Evolutionary conservation across 2,329 filamentous ascomycete species (phyloP).

Genomic region (Cercospora berteroae): DNA sequence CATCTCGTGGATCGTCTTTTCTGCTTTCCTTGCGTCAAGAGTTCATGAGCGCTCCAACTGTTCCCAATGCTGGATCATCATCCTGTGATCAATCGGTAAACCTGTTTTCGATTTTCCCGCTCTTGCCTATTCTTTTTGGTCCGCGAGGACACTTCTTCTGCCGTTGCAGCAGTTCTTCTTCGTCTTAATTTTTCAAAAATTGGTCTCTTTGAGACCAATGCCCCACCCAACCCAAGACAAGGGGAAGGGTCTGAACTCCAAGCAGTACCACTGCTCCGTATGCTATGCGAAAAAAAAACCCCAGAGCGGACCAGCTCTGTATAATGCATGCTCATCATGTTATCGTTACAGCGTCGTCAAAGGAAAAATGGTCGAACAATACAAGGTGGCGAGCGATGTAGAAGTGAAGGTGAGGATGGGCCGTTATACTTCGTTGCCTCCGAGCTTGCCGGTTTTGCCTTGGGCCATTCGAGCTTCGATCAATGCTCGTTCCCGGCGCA

Average conservation of each 20-base stretch:
- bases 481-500: slow-evolving; percentile 22
- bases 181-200: not conserved
- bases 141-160: slow-evolving; percentile 14
- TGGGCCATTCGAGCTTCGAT: slow-evolving; percentile 19
- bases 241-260: not conserved
- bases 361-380: slow-evolving; percentile 12
- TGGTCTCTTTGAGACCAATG: not conserved
- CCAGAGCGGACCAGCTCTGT: slow-evolving; percentile 20
- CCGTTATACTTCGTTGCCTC: slow-evolving; percentile 21
- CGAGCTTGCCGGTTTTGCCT: slow-evolving; percentile 17
- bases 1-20: not conserved
- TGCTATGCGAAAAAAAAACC: slow-evolving; percentile 9
- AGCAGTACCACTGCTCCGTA: slow-evolving; percentile 17
- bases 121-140: slow-evolving; percentile 9
- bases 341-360: slow-evolving; percentile 25
- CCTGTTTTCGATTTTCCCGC: not conserved
- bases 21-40: not conserved
- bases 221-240: slow-evolving; percentile 1
- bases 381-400: not conserved
- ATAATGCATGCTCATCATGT: slow-evolving; percentile 18
- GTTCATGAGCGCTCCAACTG: not conserved
- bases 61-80: not conserved
- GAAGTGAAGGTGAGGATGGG: not conserved
- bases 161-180: not conserved
- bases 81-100: not conserved